phyloP scores from a whole-genome alignment of 768 basidiomycete species.

The Aureoboletus auriporus region DNA sequence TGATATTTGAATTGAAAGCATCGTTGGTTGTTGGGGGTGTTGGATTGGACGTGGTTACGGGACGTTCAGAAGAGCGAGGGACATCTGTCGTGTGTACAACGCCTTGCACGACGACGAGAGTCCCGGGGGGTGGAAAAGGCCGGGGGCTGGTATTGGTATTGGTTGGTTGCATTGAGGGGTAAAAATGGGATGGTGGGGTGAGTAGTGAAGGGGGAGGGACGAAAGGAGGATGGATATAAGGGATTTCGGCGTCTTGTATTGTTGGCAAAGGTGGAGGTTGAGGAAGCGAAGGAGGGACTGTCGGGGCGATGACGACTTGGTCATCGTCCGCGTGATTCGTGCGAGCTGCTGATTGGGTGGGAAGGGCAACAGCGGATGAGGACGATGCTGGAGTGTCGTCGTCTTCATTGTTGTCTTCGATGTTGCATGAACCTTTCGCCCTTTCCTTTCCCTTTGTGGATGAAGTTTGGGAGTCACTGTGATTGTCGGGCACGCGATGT shows the following conservation, averaged over 20 bases:
- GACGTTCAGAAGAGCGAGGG: slow-evolving; percentile 34
- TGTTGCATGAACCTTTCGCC: slow-evolving; percentile 17
- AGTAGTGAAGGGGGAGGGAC: slow-evolving; percentile 11
- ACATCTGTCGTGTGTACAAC: slow-evolving; percentile 77
- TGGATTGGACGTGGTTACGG: slow-evolving; percentile 11
- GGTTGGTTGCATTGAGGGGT: slow-evolving; percentile 20
- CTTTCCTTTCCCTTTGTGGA: slow-evolving; percentile 37
- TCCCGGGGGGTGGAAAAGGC: slow-evolving; percentile 69
- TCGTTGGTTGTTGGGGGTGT: slow-evolving; percentile 3
- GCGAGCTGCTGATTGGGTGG: slow-evolving; percentile 1
- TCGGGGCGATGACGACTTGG: slow-evolving; percentile 21
- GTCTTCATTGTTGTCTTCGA: slow-evolving; percentile 4
- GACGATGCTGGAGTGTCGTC: slow-evolving; percentile 10
- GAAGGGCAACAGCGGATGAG: slow-evolving; percentile 13
- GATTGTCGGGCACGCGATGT: slow-evolving; percentile 26
- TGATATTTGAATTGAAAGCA: slow-evolving; percentile 3
- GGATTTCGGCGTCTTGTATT: slow-evolving; percentile 8
- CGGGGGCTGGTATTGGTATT: slow-evolving; percentile 21
- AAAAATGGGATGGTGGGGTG: slow-evolving; percentile 13
- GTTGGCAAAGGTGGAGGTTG: slow-evolving; percentile 10
- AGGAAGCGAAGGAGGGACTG: slow-evolving; percentile 6
- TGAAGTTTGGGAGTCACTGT: slow-evolving; percentile 19
- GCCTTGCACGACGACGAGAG: slow-evolving; percentile 79
- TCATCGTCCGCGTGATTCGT: slow-evolving; percentile 12
- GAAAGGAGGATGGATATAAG: slow-evolving; percentile 4